Evolutionary conservation across 2,329 filamentous ascomycete species (phyloP).

Genomic region (Colletotrichum sp.): DNA sequence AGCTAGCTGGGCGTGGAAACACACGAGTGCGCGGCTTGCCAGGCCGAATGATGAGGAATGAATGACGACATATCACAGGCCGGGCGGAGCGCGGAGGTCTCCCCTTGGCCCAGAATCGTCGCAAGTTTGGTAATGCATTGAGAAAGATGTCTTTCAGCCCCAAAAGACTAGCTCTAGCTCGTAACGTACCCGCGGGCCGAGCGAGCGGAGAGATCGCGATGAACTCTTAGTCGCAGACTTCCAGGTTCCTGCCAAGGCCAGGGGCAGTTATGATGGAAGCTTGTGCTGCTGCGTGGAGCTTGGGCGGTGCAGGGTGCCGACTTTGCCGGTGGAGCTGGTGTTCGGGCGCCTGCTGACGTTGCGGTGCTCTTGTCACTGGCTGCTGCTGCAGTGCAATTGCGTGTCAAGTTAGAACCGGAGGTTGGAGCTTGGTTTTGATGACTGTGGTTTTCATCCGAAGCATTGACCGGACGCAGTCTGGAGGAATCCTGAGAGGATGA

Average conservation of each 20-base stretch:
- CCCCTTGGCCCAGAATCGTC: not conserved
- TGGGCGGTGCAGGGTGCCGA: slow-evolving; percentile 10
- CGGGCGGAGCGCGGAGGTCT: not conserved
- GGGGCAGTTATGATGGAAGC: not conserved
- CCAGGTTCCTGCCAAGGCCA: slow-evolving; percentile 14
- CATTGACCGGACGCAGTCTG: not conserved
- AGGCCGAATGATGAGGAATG: slow-evolving; percentile 2
- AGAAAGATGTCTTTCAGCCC: not conserved
- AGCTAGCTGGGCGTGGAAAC: not conserved
- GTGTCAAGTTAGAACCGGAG: not conserved
- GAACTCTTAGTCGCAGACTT: not conserved
- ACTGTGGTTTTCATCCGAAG: not conserved
- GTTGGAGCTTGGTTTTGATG: not conserved
- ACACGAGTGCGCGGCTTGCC: not conserved
- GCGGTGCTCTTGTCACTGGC: not conserved
- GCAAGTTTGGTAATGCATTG: not conserved
- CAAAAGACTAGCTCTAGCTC: not conserved
- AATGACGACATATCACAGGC: slow-evolving; percentile 14
- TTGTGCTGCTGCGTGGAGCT: not conserved
- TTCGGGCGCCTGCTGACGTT: not conserved
- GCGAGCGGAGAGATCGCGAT: not conserved
- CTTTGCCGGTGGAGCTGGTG: slow-evolving; percentile 3
- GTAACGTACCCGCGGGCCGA: not conserved
- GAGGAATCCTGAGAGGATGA: not conserved
- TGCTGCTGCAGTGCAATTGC: not conserved